These are phyloP conservation scores for Malus hybrid DNA, from an alignment of 331 rosid genomes.

Conservation along the genomic window DNA sequence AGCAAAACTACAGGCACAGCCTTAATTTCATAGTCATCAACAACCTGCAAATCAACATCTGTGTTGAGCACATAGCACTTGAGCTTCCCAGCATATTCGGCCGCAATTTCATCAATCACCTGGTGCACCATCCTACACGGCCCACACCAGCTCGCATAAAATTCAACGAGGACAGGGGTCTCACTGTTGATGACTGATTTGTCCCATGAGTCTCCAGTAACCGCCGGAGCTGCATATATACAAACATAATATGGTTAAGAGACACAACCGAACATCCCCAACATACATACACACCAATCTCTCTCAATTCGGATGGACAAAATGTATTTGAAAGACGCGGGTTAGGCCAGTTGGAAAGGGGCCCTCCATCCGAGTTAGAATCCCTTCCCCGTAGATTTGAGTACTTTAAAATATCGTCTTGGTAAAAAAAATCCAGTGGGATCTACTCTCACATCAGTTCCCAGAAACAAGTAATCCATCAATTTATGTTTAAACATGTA, in stretches of 20 bases:
- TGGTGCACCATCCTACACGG: constrained; percentile 93
- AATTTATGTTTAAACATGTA: neutral
- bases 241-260: constrained; percentile 18
- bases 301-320: neutral
- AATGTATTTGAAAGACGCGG: too few species aligned
- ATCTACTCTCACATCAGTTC: neutral
- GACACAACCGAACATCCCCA: neutral
- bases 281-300: neutral
- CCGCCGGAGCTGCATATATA: constrained; percentile 42
- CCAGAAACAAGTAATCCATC: neutral
- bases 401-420: neutral
- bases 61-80: constrained; percentile 72
- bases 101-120: constrained; percentile 67
- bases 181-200: constrained; percentile 49
- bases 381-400: too few species aligned
- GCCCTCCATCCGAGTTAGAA: too few species aligned
- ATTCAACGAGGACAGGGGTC: constrained; percentile 78
- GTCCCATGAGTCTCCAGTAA: constrained; percentile 66
- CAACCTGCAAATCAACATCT: constrained; percentile 56
- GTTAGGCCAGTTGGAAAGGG: too few species aligned
- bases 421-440: neutral
- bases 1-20: constrained; percentile 89
- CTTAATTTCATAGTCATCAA: constrained; percentile 72
- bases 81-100: constrained; percentile 67
- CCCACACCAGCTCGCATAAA: constrained; percentile 93